Percentiles rank a stretch among this genome's conserved stretches.
These are phyloP conservation scores for Nectriaceae sp. DNA, from an alignment of 2,329 filamentous ascomycete genomes.

Conservation along the genomic window DNA sequence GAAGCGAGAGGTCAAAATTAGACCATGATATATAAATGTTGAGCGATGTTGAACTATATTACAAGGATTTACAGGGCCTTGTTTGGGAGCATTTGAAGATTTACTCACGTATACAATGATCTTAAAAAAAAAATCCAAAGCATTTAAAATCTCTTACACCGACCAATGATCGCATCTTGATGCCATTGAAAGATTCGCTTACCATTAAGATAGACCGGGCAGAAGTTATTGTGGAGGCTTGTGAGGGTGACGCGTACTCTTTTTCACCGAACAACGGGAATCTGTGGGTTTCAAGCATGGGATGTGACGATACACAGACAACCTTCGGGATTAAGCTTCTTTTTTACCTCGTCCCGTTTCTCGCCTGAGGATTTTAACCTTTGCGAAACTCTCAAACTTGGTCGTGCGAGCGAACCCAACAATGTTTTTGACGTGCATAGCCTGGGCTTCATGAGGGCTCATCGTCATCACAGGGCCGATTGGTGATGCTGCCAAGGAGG, in stretches of 20 bases:
- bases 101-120: conserved; percentile 20
- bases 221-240: too few relatives aligned
- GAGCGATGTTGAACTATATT: conserved; percentile 27
- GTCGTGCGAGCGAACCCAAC: too few relatives aligned
- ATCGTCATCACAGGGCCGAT: too few relatives aligned
- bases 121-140: conserved; percentile 13
- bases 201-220: too few relatives aligned
- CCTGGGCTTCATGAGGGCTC: too few relatives aligned
- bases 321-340: conserved; percentile 6
- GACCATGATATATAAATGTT: conserved; percentile 16
- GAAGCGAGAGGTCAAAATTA: conserved; percentile 17
- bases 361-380: too few relatives aligned
- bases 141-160: too few relatives aligned
- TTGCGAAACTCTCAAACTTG: too few relatives aligned
- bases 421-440: too few relatives aligned
- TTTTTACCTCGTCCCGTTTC: not conserved
- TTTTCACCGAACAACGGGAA: not conserved
- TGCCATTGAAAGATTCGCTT: too few relatives aligned
- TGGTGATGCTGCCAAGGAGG: too few relatives aligned
- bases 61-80: conserved; percentile 17
- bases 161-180: too few relatives aligned
- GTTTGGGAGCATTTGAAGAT: conserved; percentile 16
- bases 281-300: conserved; percentile 16
- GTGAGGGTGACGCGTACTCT: conserved; percentile 8
- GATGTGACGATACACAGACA: conserved; percentile 4